Conservation (phyloP, 2,329 filamentous ascomycete species). For the Exophiala calicioides region DNA sequence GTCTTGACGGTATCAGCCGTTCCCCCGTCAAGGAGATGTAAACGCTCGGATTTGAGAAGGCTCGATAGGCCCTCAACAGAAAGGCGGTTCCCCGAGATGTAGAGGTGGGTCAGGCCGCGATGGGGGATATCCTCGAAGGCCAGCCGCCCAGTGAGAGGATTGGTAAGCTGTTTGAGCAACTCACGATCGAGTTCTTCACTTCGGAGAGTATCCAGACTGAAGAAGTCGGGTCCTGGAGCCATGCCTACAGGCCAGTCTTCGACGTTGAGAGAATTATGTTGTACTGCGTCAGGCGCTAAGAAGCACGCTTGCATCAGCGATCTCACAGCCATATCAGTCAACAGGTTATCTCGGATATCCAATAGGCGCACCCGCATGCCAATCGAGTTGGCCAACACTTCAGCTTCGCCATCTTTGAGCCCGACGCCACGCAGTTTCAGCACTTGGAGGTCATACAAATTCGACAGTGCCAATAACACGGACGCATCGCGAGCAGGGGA, state of each 20-base stretch:
- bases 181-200: slow-evolving; percentile 55
- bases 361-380: slow-evolving; percentile 55
- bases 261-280: slow-evolving; percentile 31
- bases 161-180: slow-evolving; percentile 51
- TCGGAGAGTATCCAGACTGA: slow-evolving; percentile 42
- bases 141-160: slow-evolving; percentile 53
- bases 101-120: slow-evolving; percentile 61
- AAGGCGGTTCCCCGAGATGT: slow-evolving; percentile 57
- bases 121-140: slow-evolving; percentile 58
- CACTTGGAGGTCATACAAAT: slow-evolving; percentile 55
- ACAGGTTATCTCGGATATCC: slow-evolving; percentile 58
- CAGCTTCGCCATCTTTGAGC: slow-evolving; percentile 55
- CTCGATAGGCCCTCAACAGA: slow-evolving; percentile 58
- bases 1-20: slow-evolving; percentile 42
- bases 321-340: slow-evolving; percentile 58
- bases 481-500: slow-evolving; percentile 49
- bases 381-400: slow-evolving; percentile 55
- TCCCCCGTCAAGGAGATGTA: slow-evolving; percentile 60
- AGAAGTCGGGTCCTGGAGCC: slow-evolving; percentile 40
- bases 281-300: slow-evolving; percentile 29
- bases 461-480: slow-evolving; percentile 51
- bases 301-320: slow-evolving; percentile 56
- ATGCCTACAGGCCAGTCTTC: slow-evolving; percentile 36
- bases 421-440: slow-evolving; percentile 58
- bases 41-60: slow-evolving; percentile 52